Percentiles rank a stretch among this genome's conserved stretches.
phyloP scores from a whole-genome alignment of 1,284 basidiomycete genomes.

The Ceratobasidium theobromae region DNA sequence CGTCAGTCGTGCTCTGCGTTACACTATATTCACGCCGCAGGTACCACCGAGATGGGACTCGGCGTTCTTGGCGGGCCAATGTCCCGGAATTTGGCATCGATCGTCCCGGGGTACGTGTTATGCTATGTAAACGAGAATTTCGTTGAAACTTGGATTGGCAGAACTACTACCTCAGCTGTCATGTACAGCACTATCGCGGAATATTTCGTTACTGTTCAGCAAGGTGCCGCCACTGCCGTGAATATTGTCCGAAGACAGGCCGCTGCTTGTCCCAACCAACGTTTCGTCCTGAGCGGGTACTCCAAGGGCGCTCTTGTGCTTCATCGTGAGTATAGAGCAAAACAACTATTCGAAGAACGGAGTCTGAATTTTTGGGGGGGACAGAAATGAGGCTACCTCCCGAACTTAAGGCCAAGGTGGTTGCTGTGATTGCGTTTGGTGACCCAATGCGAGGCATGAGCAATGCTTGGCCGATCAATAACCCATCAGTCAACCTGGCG shows the following conservation, averaged over 20 bases:
- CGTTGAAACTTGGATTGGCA: not conserved
- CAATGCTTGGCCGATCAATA: constrained; percentile 15
- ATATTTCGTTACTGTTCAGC: constrained; percentile 9
- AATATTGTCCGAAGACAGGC: constrained; percentile 13
- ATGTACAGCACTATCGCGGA: constrained; percentile 17
- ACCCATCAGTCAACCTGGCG: constrained; percentile 11
- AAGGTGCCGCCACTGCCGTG: constrained; percentile 1
- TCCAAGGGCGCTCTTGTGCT: constrained; percentile 24
- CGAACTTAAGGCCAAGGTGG: constrained; percentile 4
- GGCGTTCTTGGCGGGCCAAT: constrained; percentile 11
- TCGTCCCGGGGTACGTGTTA: constrained; percentile 8
- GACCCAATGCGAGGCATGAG: constrained; percentile 20
- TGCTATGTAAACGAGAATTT: not conserved
- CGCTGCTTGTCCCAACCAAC: constrained; percentile 10
- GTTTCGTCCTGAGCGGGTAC: constrained; percentile 12
- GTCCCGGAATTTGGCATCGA: too few species aligned
- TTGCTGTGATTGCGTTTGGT: constrained; percentile 16
- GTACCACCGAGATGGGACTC: constrained; percentile 7
- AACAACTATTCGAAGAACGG: too few species aligned
- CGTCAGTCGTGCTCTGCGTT: constrained; percentile 17
- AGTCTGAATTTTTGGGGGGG: too few species aligned
- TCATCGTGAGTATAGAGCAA: constrained; percentile 21
- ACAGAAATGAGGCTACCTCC: too few species aligned
- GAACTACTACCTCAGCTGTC: constrained; percentile 22
- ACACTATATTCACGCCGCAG: constrained; percentile 5